Conservation (phyloP, 2,329 filamentous ascomycete genomes). For the Botrytis byssoidea region DNA sequence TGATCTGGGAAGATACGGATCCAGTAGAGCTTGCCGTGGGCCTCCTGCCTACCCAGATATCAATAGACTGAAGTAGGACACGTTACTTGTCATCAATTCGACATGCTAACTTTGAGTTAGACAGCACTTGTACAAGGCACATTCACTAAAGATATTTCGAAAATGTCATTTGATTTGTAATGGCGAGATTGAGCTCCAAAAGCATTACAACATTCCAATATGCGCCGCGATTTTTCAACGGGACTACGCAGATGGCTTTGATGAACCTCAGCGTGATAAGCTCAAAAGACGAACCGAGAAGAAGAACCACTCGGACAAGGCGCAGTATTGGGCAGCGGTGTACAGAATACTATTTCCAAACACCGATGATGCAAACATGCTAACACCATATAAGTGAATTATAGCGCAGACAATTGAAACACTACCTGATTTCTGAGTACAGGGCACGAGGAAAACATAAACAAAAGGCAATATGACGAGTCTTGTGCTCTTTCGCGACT, state of each 20-base stretch:
- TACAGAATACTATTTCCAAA: not conserved
- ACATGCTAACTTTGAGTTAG: not conserved
- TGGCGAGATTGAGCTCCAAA: not conserved
- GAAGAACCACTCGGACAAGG: not conserved
- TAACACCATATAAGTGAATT: not conserved
- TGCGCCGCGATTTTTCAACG: not conserved
- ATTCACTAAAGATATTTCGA: not conserved
- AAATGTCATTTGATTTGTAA: not conserved
- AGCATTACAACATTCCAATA: not conserved
- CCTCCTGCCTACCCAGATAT: not conserved
- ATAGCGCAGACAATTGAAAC: not conserved
- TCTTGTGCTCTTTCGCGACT: not conserved
- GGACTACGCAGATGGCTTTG: not conserved
- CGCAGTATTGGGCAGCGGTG: not conserved
- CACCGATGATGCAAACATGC: not conserved
- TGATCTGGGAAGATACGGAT: not conserved
- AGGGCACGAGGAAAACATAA: not conserved
- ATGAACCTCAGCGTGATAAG: not conserved
- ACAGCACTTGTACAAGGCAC: not conserved
- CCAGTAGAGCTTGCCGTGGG: not conserved
- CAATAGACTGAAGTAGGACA: not conserved
- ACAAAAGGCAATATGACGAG: not conserved
- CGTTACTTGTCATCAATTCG: not conserved
- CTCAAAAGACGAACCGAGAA: not conserved
- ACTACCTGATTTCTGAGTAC: not conserved